Conservation (phyloP, 306 rosid species). For the Vigna hirtella region DNA sequence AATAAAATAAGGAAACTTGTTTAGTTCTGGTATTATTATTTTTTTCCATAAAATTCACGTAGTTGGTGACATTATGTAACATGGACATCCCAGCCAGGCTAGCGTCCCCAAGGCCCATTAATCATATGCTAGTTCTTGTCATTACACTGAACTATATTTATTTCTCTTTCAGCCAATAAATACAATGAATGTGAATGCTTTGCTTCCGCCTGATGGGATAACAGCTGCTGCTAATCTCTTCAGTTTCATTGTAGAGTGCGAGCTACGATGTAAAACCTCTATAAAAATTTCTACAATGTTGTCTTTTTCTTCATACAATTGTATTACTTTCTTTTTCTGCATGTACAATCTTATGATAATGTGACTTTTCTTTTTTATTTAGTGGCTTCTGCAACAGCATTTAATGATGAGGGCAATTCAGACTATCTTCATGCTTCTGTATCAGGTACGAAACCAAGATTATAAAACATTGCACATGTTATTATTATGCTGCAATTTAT, state of each 20-base stretch:
- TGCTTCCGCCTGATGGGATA: constrained; percentile 85
- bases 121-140: constrained; percentile 9
- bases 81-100: too few relatives aligned
- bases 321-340: constrained; percentile 38
- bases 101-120: too few relatives aligned
- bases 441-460: constrained; percentile 66
- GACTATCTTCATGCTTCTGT: constrained; percentile 84
- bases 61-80: too few relatives aligned
- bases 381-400: constrained; percentile 88
- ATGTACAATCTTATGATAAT: constrained; percentile 32
- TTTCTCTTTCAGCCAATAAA: constrained; percentile 72
- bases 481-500: constrained; percentile 29
- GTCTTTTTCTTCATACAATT: constrained; percentile 18
- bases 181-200: constrained; percentile 56
- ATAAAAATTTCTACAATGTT: constrained; percentile 36
- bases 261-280: constrained; percentile 70
- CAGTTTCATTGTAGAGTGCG: constrained; percentile 80
- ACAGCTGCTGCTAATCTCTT: constrained; percentile 80
- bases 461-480: constrained; percentile 25
- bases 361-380: constrained; percentile 41
- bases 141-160: constrained; percentile 33
- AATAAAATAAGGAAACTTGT: constrained; percentile 30
- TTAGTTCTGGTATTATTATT: background rate
- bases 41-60: too few relatives aligned
- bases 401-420: constrained; percentile 69